Evolutionary conservation across 1,284 basidiomycete genomes (phyloP).

Genomic region (Rhodotorula sp.): DNA sequence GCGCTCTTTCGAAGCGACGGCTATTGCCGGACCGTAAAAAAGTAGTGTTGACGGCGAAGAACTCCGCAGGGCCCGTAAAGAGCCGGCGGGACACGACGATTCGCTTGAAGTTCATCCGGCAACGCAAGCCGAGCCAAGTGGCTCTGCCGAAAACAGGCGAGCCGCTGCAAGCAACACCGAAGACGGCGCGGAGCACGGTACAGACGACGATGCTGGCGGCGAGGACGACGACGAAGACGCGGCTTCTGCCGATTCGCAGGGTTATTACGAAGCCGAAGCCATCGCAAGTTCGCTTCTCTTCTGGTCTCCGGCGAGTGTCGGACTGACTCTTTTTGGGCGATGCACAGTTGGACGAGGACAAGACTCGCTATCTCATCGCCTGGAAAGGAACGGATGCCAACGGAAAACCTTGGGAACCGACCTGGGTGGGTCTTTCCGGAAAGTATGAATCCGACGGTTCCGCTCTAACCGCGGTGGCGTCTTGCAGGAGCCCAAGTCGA

Average conservation of each 20-base stretch:
- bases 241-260: slow-evolving; percentile 16
- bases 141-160: not conserved
- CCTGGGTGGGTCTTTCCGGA: slow-evolving; percentile 23
- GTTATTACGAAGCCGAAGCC: slow-evolving; percentile 26
- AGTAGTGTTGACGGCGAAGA: no score
- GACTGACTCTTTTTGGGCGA: not conserved
- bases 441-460: no score
- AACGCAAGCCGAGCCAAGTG: slow-evolving; percentile 6
- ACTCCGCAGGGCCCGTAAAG: not conserved
- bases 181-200: no score
- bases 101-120: slow-evolving; percentile 26
- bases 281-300: slow-evolving; percentile 10
- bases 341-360: slow-evolving; percentile 23
- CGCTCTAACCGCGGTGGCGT: not conserved
- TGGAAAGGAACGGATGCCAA: slow-evolving; percentile 32
- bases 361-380: slow-evolving; percentile 13
- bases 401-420: slow-evolving; percentile 22
- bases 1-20: not conserved
- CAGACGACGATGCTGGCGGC: not conserved
- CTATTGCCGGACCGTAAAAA: not conserved
- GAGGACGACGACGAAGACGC: not conserved
- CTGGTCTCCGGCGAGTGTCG: no score
- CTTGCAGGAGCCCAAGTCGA: slow-evolving; percentile 32
- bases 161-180: no score
- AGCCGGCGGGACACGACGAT: slow-evolving; percentile 10